Evolutionary conservation across 345 rosid species (phyloP).

Genomic region (Boechera stricta): DNA sequence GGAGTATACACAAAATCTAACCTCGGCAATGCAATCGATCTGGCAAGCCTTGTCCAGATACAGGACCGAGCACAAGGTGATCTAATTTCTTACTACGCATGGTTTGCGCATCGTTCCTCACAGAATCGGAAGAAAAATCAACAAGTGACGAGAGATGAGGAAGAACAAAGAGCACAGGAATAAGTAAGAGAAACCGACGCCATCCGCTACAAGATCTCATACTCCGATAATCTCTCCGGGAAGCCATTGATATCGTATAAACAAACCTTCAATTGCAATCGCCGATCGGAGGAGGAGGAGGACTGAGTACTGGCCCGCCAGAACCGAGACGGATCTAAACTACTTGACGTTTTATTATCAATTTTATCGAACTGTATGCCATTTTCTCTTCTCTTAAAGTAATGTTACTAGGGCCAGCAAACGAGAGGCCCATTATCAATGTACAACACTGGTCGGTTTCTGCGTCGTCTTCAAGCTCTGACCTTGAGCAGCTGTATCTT

Average conservation of each 20-base stretch:
- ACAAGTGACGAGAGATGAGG: conserved; percentile 63
- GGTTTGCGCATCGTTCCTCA: conserved; percentile 38
- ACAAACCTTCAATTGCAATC: conserved; percentile 10
- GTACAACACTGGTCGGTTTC: conserved; percentile 15
- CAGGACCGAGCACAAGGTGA: conserved; percentile 74
- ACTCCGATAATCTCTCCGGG: conserved; percentile 49
- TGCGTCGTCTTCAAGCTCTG: conserved; percentile 34
- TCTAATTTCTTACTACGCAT: conserved; percentile 58
- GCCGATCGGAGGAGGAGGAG: conserved; percentile 6
- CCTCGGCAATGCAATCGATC: conserved; percentile 88
- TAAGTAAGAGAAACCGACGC: conserved; percentile 61
- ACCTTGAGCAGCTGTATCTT: conserved; percentile 20
- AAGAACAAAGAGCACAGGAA: conserved; percentile 65
- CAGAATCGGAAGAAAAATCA: conserved; percentile 54
- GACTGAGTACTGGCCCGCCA: conserved; percentile 3
- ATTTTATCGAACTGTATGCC: background rate
- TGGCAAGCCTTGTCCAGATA: conserved; percentile 80
- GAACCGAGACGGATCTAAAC: background rate
- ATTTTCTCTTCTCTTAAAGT: no score
- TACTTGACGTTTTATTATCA: conserved; percentile 2
- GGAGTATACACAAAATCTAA: conserved; percentile 32
- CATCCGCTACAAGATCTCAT: conserved; percentile 69
- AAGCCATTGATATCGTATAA: conserved; percentile 24
- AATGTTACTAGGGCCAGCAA: background rate
- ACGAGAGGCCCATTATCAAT: conserved; percentile 15